Evolutionary conservation across 2,329 filamentous ascomycete species (phyloP), one percentile per base, ranked within the genome.

Genomic region (Arthrocladium fulminans): DNA sequence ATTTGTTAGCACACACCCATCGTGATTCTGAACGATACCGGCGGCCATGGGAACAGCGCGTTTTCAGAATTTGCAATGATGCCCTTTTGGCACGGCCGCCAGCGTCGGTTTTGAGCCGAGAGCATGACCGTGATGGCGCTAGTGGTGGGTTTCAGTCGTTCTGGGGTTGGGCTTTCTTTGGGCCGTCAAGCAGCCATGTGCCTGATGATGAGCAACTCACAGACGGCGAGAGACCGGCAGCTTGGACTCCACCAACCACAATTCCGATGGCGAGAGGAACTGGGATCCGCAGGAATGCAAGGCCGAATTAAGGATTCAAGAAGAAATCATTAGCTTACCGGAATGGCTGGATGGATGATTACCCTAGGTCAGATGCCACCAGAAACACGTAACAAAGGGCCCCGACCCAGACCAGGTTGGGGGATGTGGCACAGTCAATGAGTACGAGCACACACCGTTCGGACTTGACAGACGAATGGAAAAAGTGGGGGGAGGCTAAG

Each of bases 401-500:
- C 34, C 44, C 44, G 34, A 47, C 20, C 34, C 44, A 47, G 44
- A 35, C 44, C 44, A 47, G 30, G 32, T 38, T 38, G 23, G 44
- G n/a, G n/a, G 32, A 47, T 24, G 44, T 47, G 44, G 44, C 44
- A 47, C 44, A 39, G 44, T 27, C 20, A 22, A 17, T 25, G 30
- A 45, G 30, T 30, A 47, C 20, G 44, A 27, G 27, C 41, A 29
- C 22, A 44, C 24, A 12, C 27, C 27, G 27, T 29, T 29, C 7
- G 27, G 27, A 29, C 27, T 13, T 40, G 37, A 40, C 39, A 42
- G 39, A 25, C 27, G 23, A 24, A 30, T 38, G 22, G 25, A 32
- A 38, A 39, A 47, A 47, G 44, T 47, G 42, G 42, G 42, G 42
- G 22, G 23, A 47, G 44, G 44, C 32, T 39, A 47, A 47, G 44